Evolutionary conservation across 306 rosid genomes (phyloP).

Genomic region (Cucumis hystrix): DNA sequence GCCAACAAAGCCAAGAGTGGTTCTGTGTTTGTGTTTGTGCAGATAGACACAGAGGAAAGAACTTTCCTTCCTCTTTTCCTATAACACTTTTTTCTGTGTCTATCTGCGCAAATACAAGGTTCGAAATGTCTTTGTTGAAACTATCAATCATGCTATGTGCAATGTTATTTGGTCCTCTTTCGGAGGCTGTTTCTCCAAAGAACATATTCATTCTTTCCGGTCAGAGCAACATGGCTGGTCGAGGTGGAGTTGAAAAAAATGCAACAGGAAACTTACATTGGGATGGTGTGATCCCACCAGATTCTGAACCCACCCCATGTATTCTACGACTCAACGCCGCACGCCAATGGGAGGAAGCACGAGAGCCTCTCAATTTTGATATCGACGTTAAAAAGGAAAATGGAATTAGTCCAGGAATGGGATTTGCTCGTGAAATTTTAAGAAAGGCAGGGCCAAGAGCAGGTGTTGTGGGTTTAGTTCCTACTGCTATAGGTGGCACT

Average conservation of each 20-base stretch:
- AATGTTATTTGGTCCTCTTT: background rate
- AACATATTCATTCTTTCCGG: background rate
- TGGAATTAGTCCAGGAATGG: background rate
- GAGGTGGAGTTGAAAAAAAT: background rate
- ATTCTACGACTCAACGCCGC: background rate
- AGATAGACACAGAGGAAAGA: background rate
- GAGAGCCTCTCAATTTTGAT: background rate
- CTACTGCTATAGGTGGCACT: constrained; percentile 2
- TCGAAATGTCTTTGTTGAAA: background rate
- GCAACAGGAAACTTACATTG: background rate
- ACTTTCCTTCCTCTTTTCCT: background rate
- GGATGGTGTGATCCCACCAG: background rate
- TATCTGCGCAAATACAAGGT: background rate
- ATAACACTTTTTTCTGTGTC: background rate
- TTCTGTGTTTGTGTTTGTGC: background rate
- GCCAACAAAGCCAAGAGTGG: background rate
- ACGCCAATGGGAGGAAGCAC: background rate
- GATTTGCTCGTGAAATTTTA: background rate
- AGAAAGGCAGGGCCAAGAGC: background rate
- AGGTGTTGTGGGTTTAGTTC: background rate
- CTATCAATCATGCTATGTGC: background rate
- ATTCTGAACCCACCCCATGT: background rate
- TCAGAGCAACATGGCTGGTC: constrained; percentile 6
- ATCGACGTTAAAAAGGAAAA: background rate
- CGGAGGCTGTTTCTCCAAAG: background rate